These are phyloP conservation scores for Hippophae tibetana DNA, from an alignment of 306 rosid genomes.

Conservation along the genomic window DNA sequence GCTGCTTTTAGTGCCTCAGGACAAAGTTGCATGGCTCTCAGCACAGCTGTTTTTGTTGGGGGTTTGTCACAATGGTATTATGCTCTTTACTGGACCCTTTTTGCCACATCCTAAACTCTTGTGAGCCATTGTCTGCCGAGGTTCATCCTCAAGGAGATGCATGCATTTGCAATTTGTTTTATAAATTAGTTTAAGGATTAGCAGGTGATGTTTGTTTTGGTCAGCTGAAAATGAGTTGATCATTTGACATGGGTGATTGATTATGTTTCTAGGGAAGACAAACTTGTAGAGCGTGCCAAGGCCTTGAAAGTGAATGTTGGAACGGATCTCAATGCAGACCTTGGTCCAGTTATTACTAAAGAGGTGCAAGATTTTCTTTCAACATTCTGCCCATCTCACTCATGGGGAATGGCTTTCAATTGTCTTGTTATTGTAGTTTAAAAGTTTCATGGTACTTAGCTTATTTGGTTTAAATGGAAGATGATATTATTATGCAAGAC, in stretches of 20 bases:
- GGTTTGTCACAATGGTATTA: constrained; percentile 48
- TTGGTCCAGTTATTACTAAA: constrained; percentile 63
- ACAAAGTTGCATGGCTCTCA: constrained; percentile 46
- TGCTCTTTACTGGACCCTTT: not conserved
- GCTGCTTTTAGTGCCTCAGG: constrained; percentile 63
- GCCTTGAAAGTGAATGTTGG: constrained; percentile 53
- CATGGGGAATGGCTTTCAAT: not conserved
- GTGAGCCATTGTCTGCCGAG: too few species aligned
- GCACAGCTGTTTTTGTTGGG: constrained; percentile 58
- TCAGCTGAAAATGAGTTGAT: not conserved
- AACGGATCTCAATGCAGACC: constrained; percentile 51
- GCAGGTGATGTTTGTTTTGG: not conserved
- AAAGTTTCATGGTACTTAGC: not conserved
- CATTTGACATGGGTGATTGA: constrained; percentile 2
- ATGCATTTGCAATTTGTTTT: not conserved
- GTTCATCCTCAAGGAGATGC: not conserved
- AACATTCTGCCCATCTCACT: not conserved
- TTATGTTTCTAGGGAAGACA: constrained; percentile 39
- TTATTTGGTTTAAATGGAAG: not conserved
- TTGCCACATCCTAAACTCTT: too few species aligned
- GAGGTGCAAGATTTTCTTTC: constrained; percentile 32
- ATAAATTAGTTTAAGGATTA: not conserved
- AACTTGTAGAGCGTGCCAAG: constrained; percentile 46
- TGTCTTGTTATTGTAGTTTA: constrained; percentile 7
- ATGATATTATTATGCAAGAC: not conserved